Conservation (phyloP, 192 early-diverging fungal species). For the Linnemannia elongata region DNA sequence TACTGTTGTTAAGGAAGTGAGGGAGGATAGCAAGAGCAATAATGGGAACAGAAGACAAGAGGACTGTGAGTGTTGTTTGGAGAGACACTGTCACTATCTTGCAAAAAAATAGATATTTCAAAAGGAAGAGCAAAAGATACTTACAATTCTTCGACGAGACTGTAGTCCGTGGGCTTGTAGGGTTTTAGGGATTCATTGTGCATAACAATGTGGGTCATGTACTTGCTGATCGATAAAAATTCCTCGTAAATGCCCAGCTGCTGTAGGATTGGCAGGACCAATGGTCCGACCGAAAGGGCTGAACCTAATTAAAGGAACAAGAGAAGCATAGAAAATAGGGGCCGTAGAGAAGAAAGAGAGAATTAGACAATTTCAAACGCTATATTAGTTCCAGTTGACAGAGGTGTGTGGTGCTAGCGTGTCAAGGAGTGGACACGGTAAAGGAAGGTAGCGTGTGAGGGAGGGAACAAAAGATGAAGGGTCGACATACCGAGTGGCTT, state of each 20-base stretch:
- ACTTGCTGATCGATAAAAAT: conserved; percentile 1
- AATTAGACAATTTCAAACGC: background rate
- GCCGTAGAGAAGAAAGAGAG: background rate
- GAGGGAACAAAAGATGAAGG: background rate
- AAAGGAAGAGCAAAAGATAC: background rate
- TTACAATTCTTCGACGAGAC: background rate
- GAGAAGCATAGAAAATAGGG: background rate
- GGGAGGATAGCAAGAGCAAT: background rate
- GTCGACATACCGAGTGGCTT: background rate
- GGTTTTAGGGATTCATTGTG: background rate
- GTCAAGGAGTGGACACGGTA: too few relatives aligned
- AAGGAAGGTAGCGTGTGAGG: too few relatives aligned
- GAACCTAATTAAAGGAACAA: background rate
- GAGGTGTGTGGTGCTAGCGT: too few relatives aligned
- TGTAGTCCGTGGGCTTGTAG: background rate
- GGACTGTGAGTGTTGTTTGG: background rate
- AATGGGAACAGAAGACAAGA: background rate
- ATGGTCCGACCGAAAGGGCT: background rate
- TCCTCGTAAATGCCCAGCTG: background rate
- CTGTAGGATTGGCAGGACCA: background rate
- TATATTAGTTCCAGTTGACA: too few relatives aligned
- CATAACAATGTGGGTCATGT: background rate
- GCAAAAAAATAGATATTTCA: too few relatives aligned
- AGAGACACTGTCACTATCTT: too few relatives aligned
- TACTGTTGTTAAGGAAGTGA: background rate